Conservation (phyloP, 805 yeast genomes). For the Candida ascalaphidarum region DNA sequence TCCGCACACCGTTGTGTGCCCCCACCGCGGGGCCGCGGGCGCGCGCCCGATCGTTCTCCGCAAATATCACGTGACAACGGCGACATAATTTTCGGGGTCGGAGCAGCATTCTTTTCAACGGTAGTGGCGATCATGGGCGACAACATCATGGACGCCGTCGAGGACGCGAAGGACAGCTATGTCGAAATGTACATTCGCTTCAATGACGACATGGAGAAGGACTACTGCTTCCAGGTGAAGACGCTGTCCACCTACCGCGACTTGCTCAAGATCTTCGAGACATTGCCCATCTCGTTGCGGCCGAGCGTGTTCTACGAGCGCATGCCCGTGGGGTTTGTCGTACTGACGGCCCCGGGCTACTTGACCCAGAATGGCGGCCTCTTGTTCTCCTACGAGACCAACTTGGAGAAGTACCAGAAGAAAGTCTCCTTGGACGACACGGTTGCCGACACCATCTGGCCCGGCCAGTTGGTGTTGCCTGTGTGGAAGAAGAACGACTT, state of each 20-base stretch:
- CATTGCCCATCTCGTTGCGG: conserved; percentile 66
- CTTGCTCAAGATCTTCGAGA: conserved; percentile 51
- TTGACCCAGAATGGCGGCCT: conserved; percentile 79
- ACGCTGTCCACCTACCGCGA: conserved; percentile 50
- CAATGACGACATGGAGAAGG: conserved; percentile 79
- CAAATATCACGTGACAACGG: background rate
- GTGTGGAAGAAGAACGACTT: conserved; percentile 47
- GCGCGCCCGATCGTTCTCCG: background rate
- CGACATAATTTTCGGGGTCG: conserved; percentile 1
- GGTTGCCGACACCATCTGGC: conserved; percentile 63
- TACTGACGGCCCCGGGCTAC: conserved; percentile 66
- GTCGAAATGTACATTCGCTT: conserved; percentile 64
- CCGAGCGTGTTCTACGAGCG: conserved; percentile 70
- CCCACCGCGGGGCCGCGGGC: background rate
- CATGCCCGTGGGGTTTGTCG: conserved; percentile 55
- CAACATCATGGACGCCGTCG: conserved; percentile 13
- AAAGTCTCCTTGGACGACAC: conserved; percentile 40
- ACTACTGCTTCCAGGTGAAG: conserved; percentile 77
- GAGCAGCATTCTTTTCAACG: conserved; percentile 3
- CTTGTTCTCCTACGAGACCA: conserved; percentile 56
- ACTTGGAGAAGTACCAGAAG: conserved; percentile 31
- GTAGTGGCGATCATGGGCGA: conserved; percentile 12
- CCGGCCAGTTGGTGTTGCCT: conserved; percentile 84
- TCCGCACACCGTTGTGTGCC: background rate
- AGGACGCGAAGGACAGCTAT: conserved; percentile 12